Conservation (phyloP, 2,329 filamentous ascomycete species). For the Xylariales sp. region DNA sequence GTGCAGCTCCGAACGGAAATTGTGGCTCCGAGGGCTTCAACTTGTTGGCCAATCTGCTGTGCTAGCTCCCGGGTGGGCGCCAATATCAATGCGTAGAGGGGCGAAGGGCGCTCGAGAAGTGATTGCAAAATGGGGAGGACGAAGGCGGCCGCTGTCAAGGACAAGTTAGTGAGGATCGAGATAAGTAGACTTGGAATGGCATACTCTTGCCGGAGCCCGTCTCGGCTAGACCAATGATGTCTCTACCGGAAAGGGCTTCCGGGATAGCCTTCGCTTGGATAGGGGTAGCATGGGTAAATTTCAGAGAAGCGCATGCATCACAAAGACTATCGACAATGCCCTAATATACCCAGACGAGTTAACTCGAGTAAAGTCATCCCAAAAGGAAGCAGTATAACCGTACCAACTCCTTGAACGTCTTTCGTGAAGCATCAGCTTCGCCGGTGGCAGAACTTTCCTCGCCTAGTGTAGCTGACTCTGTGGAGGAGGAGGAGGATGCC, state of each 20-base stretch:
- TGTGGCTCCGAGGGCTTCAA: constrained; percentile 86
- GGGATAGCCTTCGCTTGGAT: constrained; percentile 92
- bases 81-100: constrained; percentile 88
- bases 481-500: constrained; percentile 26
- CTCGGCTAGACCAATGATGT: constrained; percentile 93
- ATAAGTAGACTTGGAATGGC: not conserved
- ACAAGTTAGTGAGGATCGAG: constrained; percentile 13
- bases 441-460: constrained; percentile 35
- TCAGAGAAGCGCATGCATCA: constrained; percentile 84
- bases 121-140: constrained; percentile 91
- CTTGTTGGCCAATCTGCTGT: constrained; percentile 87
- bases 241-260: constrained; percentile 79
- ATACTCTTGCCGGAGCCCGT: constrained; percentile 86
- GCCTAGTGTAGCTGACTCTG: constrained; percentile 41
- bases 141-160: constrained; percentile 79
- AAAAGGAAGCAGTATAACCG: constrained; percentile 59
- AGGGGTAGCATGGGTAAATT: constrained; percentile 87
- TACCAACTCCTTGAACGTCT: constrained; percentile 77
- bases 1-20: constrained; percentile 90
- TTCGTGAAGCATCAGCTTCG: constrained; percentile 50
- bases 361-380: not conserved
- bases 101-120: constrained; percentile 86
- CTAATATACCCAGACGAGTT: constrained; percentile 50
- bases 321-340: constrained; percentile 88
- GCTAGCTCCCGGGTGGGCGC: constrained; percentile 95